Evolutionary conservation across 495 filamentous ascomycete species (phyloP), one percentile per base, ranked within the genome.

Genomic region (Penicillium pulvis): DNA sequence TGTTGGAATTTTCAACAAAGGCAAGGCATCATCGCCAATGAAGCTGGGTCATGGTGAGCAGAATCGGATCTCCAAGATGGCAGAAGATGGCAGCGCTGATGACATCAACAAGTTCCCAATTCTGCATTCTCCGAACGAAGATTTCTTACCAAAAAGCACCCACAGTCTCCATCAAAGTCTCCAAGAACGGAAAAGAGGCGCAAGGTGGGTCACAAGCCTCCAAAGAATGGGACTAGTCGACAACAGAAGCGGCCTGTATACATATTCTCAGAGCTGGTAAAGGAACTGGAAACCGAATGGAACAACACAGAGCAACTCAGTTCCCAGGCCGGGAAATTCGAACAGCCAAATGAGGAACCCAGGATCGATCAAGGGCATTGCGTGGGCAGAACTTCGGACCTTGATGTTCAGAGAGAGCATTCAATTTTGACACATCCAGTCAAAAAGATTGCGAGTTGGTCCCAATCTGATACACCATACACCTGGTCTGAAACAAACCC

Each of bases 1-100:
- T 10, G 16, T 71, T 51, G 91, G 90, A 0, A 71, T 94, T 7
- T 93, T 93, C 69, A 83, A 81, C 24, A 92, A 86, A 64, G 88
- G 88, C 2, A 84, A 81, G 51, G 76, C 83, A 28, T 92, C 89
- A 11, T 83, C 81, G 44, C 82, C 81, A 28, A 56, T 83, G 53
- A 75, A 69, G 58, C 73, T 78, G 57, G 76, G 77, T 82, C 71
- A 69, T 73, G 66, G 46, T 49, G 16, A 30, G 46, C 30, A 14
- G 16, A 17, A 3, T 7, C 26, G 16, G 26, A 17, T 17, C 20
- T 16, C 5, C 4, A 41, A 17, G 3, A 17, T 0, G 12, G 12
- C 39, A 7, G 14, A 41, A 41, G 4, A 41, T 17, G 3, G 20
- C 20, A 24, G 26, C 26, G 8, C 17, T 41, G 16, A 41, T 6